Base-by-base conservation (phyloP, 306 rosid species). In the Lupinus albus region DNA sequence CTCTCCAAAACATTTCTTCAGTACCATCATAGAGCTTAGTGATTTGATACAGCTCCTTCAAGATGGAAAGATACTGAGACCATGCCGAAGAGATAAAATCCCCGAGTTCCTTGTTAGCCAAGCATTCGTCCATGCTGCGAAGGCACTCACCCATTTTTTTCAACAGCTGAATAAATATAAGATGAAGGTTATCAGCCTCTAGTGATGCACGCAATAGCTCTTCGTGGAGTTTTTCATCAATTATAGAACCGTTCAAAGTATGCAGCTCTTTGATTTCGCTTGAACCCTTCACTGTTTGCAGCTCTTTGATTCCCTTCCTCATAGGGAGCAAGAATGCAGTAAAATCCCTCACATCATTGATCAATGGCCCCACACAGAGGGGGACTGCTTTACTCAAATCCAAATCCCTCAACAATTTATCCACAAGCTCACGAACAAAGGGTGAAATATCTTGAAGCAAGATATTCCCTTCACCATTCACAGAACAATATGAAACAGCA, bases 141-240 rank as follows among this genome's bases (percentile, higher is more conserved):
- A 91, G 89, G 61, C 96, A 85, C 8, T 57, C 38, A 1, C 74
- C 80, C 89, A 91, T 82, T 78, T 61, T 85, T 5, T 10, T 32
- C 76, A 86, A 73, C 51, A 91, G 67, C 38, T 73, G 61, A 58
- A 46, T 0, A 79, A 61, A 81, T 11, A 84, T 47, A 32, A 3
- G 33, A 21, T 52, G 77, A 60, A 88, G 80, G 50, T 55, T 58
- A 76, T 78, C 85, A 28, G 84, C 74, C 81, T 82, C 88, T 44
- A 59, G 75, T 11, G 71, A 72, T 11, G 71, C 79, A 25, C 33
- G 64, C 20, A 57, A 49, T 0, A 76, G 79, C 38, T 79, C 64
- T 52, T 64, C 85, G 57, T 2, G 30, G 13, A 58, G 49, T n/a
- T 61, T 53, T 14, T 5, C 78, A 36, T 61, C 64, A 6, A 18